Evolutionary conservation across 768 basidiomycete species (phyloP).

Genomic region (Suillus fuscotomentosus): DNA sequence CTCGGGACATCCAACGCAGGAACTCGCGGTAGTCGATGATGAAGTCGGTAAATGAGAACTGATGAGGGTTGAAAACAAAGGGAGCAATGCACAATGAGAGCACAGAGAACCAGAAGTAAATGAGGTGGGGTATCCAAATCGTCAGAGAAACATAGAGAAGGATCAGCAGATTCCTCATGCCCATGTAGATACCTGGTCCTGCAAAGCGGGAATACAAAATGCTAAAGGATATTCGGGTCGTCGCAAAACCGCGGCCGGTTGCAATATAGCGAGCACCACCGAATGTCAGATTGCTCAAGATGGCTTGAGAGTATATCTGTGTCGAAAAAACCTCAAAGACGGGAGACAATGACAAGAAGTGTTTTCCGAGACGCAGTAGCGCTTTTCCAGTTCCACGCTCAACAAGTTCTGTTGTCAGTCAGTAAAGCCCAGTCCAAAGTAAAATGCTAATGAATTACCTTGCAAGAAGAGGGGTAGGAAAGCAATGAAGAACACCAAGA

Average conservation of each 20-base stretch:
- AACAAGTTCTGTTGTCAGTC: constrained; percentile 67
- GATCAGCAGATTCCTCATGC: constrained; percentile 89
- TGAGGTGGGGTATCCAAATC: constrained; percentile 91
- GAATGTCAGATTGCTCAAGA: constrained; percentile 94
- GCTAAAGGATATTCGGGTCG: constrained; percentile 92
- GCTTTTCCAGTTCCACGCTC: constrained; percentile 97
- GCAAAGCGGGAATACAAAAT: constrained; percentile 99
- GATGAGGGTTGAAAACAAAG: constrained; percentile 99
- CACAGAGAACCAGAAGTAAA: constrained; percentile 99
- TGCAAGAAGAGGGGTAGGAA: constrained; percentile 96
- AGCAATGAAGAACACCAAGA: constrained; percentile 98
- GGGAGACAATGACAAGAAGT: constrained; percentile 95
- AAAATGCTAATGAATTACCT: constrained; percentile 52
- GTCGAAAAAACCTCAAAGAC: constrained; percentile 99
- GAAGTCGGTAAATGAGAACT: constrained; percentile 96
- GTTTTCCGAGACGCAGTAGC: constrained; percentile 89
- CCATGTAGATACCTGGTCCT: constrained; percentile 99
- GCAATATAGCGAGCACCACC: constrained; percentile 99
- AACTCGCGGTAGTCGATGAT: constrained; percentile 99
- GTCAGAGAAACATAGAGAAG: constrained; percentile 90
- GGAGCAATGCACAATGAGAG: constrained; percentile 94
- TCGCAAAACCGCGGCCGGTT: constrained; percentile 98
- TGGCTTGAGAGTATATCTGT: constrained; percentile 96
- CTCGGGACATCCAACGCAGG: constrained; percentile 98
- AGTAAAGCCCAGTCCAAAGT: constrained; percentile 7